Evolutionary conservation across 148 eudicot species (phyloP).

Genomic region (Talinum fruticosum): DNA sequence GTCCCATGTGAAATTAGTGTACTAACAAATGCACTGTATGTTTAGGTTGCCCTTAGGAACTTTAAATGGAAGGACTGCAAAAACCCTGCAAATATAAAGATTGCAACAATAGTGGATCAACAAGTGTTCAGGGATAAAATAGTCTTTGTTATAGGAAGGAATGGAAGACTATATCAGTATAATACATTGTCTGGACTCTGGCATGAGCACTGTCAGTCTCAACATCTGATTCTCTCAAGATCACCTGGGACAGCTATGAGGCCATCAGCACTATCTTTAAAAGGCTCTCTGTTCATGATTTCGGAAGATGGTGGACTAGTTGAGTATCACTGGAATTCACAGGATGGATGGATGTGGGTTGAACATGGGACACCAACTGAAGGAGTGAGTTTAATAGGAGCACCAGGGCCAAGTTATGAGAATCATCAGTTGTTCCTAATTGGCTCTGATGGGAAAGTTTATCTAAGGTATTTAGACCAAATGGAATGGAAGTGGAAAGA

Average conservation of each 20-base stretch:
- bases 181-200: constrained; percentile 66
- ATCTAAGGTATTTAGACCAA: constrained; percentile 50
- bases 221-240: constrained; percentile 62
- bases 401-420: constrained; percentile 61
- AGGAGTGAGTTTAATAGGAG: constrained; percentile 49
- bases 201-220: constrained; percentile 83
- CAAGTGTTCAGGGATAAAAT: constrained; percentile 68
- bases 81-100: constrained; percentile 55
- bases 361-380: constrained; percentile 75
- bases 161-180: constrained; percentile 69
- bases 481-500: constrained; percentile 74
- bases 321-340: constrained; percentile 67
- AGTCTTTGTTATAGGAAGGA: constrained; percentile 59
- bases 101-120: constrained; percentile 79
- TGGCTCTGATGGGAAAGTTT: constrained; percentile 71
- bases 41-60: constrained; percentile 62
- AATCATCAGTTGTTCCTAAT: constrained; percentile 61
- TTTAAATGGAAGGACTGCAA: constrained; percentile 87
- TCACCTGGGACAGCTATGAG: constrained; percentile 70
- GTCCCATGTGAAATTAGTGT: not conserved
- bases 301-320: constrained; percentile 69
- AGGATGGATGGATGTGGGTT: constrained; percentile 81
- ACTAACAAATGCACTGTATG: constrained; percentile 12
- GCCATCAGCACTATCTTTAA: constrained; percentile 35
- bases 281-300: constrained; percentile 74